Conservation (phyloP, 2,329 filamentous ascomycete genomes). For the Fusarium floridanum region DNA sequence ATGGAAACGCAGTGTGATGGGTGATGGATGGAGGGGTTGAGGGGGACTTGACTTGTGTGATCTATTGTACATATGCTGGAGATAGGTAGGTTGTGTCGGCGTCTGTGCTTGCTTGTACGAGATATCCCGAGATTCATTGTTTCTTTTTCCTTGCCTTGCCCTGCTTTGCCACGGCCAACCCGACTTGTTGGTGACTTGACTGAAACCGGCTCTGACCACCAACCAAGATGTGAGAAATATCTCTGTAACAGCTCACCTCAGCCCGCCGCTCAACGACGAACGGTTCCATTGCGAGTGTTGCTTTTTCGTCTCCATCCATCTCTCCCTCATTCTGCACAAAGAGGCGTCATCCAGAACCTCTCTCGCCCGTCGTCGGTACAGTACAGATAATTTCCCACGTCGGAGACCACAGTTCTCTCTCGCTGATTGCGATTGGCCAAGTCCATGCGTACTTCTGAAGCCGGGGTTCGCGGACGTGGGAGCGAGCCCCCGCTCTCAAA, state of each 20-base stretch:
- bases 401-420: constrained; percentile 30
- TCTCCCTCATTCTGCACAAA: background rate
- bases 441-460: constrained; percentile 3
- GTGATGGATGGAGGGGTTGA: background rate
- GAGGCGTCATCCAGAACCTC: constrained; percentile 9
- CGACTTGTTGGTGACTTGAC: background rate
- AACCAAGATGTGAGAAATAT: background rate
- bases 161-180: background rate
- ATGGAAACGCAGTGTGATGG: background rate
- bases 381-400: constrained; percentile 46
- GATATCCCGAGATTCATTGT: constrained; percentile 3
- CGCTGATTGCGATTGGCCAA: constrained; percentile 29
- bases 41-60: background rate
- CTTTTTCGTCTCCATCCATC: constrained; percentile 18
- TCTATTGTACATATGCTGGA: background rate
- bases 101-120: constrained; percentile 6
- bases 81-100: background rate
- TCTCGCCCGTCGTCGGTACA: constrained; percentile 25
- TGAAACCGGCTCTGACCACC: background rate
- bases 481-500: constrained; percentile 5
- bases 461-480: constrained; percentile 25
- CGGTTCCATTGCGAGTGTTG: constrained; percentile 9
- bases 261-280: background rate
- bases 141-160: constrained; percentile 1
- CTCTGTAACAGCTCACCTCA: background rate